A percentile compares a stretch with the other conserved stretches of the same genome.
Conservation (phyloP, 129 eudicot genomes). For the carrot (Daucus carota) region DNA sequence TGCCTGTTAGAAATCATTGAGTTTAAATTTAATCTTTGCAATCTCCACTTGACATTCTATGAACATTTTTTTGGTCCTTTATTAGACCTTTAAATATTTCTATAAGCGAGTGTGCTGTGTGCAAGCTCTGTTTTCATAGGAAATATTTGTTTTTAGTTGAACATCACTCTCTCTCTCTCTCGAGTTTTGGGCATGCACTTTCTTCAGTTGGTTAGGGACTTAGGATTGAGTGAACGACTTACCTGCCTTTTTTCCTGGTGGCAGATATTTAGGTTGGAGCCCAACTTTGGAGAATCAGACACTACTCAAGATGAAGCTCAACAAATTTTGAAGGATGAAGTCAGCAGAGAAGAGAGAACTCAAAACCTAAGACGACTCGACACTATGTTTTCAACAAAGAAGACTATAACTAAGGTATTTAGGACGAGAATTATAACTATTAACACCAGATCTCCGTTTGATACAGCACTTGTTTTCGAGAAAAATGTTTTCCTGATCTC, state of each 20-base stretch:
- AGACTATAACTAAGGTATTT: slow-evolving; percentile 21
- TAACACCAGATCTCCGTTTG: not conserved
- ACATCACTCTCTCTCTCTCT: not conserved
- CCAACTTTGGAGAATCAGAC: not conserved
- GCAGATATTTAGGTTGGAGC: slow-evolving; percentile 10
- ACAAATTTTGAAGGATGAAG: slow-evolving; percentile 6
- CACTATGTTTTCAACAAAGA: slow-evolving; percentile 20
- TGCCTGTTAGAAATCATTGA: not conserved
- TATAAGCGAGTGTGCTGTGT: not conserved
- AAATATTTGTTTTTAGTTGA: not conserved
- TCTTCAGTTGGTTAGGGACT: not conserved
- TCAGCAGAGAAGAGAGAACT: slow-evolving; percentile 15
- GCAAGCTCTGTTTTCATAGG: not conserved
- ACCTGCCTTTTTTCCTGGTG: not conserved
- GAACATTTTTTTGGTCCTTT: too few species aligned
- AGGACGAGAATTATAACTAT: not conserved
- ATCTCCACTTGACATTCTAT: not conserved
- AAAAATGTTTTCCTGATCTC: not conserved
- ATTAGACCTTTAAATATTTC: not conserved
- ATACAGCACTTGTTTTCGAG: not conserved
- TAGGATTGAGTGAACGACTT: not conserved
- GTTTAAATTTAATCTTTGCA: not conserved
- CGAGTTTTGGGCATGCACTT: not conserved
- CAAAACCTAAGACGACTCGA: not conserved
- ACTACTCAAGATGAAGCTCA: slow-evolving; percentile 1